Evolutionary conservation across 768 basidiomycete species (phyloP).

Genomic region (Baorangia bicolor): DNA sequence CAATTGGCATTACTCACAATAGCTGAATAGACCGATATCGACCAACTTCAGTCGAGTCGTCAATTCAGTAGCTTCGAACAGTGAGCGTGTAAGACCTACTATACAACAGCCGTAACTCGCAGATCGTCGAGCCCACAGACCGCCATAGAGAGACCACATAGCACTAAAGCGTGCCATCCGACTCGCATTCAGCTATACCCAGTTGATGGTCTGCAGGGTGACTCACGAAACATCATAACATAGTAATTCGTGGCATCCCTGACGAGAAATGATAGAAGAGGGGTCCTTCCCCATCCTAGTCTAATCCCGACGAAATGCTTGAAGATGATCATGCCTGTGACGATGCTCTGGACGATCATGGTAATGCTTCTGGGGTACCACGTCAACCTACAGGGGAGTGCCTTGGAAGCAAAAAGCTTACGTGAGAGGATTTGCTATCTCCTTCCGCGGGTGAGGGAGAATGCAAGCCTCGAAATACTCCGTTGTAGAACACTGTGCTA

Average conservation of each 20-base stretch:
- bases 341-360: slow-evolving; percentile 35
- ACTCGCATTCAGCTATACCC: neutral
- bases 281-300: slow-evolving; percentile 42
- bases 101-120: neutral
- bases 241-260: slow-evolving; percentile 49
- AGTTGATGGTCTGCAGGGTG: neutral
- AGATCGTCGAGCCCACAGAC: neutral
- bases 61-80: neutral
- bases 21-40: slow-evolving; percentile 10
- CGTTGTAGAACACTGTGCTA: slow-evolving; percentile 13
- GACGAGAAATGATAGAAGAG: slow-evolving; percentile 40
- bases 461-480: slow-evolving; percentile 19
- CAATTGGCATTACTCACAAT: slow-evolving; percentile 12
- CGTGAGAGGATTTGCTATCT: neutral
- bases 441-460: slow-evolving; percentile 17
- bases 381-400: neutral
- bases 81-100: neutral
- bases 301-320: slow-evolving; percentile 37
- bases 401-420: slow-evolving; percentile 17
- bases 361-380: slow-evolving; percentile 6
- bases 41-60: slow-evolving; percentile 14
- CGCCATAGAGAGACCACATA: neutral
- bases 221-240: slow-evolving; percentile 39
- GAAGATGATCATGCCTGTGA: slow-evolving; percentile 39
- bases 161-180: neutral